Conservation (phyloP, 176 grass and related monocot species). For the Elaeis guineensis region DNA sequence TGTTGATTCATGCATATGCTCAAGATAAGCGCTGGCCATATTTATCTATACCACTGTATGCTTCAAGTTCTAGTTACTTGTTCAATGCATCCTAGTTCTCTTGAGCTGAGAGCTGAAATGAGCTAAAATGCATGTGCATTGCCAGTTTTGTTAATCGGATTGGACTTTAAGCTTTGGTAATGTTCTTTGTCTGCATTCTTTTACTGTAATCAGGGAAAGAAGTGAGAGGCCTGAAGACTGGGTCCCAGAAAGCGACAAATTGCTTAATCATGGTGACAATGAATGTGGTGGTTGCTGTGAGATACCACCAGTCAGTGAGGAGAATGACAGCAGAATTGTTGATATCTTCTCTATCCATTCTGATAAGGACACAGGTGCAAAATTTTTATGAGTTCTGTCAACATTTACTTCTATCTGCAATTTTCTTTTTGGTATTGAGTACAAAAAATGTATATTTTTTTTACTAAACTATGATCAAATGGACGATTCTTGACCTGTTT, state of each 20-base stretch:
- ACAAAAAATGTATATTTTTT: too few relatives aligned
- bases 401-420: too few relatives aligned
- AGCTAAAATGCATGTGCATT: too few relatives aligned
- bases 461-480: too few relatives aligned
- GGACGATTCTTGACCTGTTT: too few relatives aligned
- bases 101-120: too few relatives aligned
- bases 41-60: slow-evolving; percentile 76
- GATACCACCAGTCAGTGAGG: slow-evolving; percentile 14
- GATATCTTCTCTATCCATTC: slow-evolving; percentile 53
- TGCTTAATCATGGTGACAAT: slow-evolving; percentile 10
- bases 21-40: slow-evolving; percentile 92
- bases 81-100: too few relatives aligned
- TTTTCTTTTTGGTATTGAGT: too few relatives aligned
- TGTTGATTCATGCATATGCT: slow-evolving; percentile 80
- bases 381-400: too few relatives aligned
- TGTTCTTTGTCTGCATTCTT: background rate
- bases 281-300: slow-evolving; percentile 22
- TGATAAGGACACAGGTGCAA: slow-evolving; percentile 24
- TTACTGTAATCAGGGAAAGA: slow-evolving; percentile 39
- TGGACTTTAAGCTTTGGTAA: background rate
- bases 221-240: slow-evolving; percentile 84
- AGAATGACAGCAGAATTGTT: slow-evolving; percentile 22
- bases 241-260: slow-evolving; percentile 47
- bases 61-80: background rate
- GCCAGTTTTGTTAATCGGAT: background rate